Conservation (phyloP, 768 basidiomycete species). For the Cyclocybe cylindracea region DNA sequence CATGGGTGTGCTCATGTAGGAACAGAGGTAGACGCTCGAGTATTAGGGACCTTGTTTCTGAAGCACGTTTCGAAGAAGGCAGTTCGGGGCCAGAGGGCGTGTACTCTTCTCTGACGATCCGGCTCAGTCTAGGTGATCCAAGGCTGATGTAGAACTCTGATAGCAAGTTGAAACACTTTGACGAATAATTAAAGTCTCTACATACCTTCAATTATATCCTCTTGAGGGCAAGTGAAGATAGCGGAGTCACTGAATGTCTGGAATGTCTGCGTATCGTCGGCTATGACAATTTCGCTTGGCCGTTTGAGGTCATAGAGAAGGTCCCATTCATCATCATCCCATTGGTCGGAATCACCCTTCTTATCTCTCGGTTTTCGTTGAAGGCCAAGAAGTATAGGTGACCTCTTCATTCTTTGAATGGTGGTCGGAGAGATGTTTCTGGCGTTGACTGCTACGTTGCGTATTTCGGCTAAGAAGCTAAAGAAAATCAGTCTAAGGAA, state of each 20-base stretch:
- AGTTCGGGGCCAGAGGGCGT: slow-evolving; percentile 52
- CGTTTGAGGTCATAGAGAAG: slow-evolving; percentile 68
- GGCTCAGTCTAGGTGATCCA: slow-evolving; percentile 74
- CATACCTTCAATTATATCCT: slow-evolving; percentile 85
- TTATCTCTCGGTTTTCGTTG: slow-evolving; percentile 52
- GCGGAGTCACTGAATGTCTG: slow-evolving; percentile 72
- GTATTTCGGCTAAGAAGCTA: slow-evolving; percentile 81
- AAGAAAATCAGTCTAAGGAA: background rate
- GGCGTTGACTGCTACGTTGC: slow-evolving; percentile 82
- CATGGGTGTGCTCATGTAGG: slow-evolving; percentile 83
- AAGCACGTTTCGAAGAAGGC: slow-evolving; percentile 44
- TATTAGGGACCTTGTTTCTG: slow-evolving; percentile 60
- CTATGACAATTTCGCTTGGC: slow-evolving; percentile 74
- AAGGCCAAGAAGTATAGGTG: slow-evolving; percentile 74
- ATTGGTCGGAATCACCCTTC: slow-evolving; percentile 35
- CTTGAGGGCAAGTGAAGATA: slow-evolving; percentile 81
- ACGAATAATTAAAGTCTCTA: background rate
- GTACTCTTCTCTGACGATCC: slow-evolving; percentile 78
- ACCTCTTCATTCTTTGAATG: slow-evolving; percentile 62
- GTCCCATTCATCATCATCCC: slow-evolving; percentile 78
- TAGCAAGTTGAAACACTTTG: background rate
- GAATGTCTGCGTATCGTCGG: slow-evolving; percentile 83
- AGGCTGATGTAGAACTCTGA: slow-evolving; percentile 75
- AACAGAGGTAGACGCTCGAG: slow-evolving; percentile 89
- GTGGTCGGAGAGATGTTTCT: slow-evolving; percentile 54